Conservation (phyloP, 371 early-diverging fungal genomes). For the Chytridium lagenaria region DNA sequence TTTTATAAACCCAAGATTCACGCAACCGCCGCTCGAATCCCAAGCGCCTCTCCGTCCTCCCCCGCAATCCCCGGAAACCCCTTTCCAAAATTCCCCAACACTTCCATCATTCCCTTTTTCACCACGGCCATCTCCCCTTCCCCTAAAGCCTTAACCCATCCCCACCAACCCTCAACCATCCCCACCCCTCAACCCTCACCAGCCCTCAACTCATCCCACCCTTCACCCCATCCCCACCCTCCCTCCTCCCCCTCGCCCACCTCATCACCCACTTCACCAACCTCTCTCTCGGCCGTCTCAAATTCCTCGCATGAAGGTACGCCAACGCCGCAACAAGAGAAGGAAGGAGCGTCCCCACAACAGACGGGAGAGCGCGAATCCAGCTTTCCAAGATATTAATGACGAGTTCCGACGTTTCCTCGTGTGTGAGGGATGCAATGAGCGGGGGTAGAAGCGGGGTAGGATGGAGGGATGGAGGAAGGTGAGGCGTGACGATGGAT, state of each 20-base stretch:
- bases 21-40: too few relatives aligned
- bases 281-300: constrained; percentile 29
- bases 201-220: neutral
- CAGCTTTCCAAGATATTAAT: constrained; percentile 27
- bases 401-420: constrained; percentile 27
- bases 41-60: constrained; percentile 11
- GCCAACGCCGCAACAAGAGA: neutral
- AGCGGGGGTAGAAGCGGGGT: neutral
- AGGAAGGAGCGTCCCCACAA: neutral
- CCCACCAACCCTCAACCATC: neutral
- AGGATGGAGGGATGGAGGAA: neutral
- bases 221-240: neutral
- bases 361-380: constrained; percentile 8
- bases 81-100: constrained; percentile 16
- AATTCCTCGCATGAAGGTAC: constrained; percentile 9
- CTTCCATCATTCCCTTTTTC: constrained; percentile 21
- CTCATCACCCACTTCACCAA: constrained; percentile 21
- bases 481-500: neutral
- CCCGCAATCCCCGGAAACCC: neutral
- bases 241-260: constrained; percentile 20
- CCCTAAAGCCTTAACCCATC: neutral
- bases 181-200: neutral
- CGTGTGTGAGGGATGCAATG: constrained; percentile 14
- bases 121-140: constrained; percentile 4
- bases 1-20: too few relatives aligned